Percentiles rank a stretch among this genome's conserved stretches.
These are phyloP conservation scores for Funneliformis caledonium DNA, from an alignment of 371 early-diverging fungal species.

Conservation along the genomic window DNA sequence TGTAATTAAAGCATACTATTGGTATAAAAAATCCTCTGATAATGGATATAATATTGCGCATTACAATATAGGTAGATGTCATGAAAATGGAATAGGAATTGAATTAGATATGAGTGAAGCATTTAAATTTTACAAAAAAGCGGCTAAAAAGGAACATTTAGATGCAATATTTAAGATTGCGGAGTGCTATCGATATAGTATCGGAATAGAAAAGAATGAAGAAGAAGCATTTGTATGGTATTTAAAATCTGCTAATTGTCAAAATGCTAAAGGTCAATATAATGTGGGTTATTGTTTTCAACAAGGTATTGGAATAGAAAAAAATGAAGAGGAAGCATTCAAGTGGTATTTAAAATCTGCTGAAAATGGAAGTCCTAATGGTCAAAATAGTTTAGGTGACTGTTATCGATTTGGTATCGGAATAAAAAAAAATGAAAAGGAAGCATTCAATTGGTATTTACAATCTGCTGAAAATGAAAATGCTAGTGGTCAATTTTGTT, in stretches of 20 bases:
- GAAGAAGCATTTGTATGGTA: no score
- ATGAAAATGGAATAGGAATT: conserved; percentile 16
- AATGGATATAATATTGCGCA: not conserved
- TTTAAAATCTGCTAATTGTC: not conserved
- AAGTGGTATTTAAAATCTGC: not conserved
- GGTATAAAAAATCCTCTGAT: not conserved
- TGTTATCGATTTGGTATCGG: not conserved
- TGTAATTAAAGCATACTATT: not conserved
- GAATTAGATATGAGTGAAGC: conserved; percentile 9
- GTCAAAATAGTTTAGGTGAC: no score
- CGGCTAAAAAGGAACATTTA: not conserved
- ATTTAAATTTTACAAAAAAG: conserved; percentile 11
- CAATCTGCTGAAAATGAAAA: not conserved
- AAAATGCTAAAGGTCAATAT: not conserved
- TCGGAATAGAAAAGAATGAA: not conserved
- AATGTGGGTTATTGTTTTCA: not conserved
- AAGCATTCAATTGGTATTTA: not conserved
- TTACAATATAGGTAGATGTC: not conserved
- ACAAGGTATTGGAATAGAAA: not conserved
- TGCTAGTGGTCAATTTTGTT: conserved; percentile 59
- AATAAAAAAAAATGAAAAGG: not conserved
- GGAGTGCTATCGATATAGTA: no score
- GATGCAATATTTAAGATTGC: not conserved
- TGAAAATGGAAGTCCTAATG: not conserved
- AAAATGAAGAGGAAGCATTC: not conserved